phyloP scores from a whole-genome alignment of 2,329 filamentous ascomycete genomes.

The Aspergillus quadrilineatus region DNA sequence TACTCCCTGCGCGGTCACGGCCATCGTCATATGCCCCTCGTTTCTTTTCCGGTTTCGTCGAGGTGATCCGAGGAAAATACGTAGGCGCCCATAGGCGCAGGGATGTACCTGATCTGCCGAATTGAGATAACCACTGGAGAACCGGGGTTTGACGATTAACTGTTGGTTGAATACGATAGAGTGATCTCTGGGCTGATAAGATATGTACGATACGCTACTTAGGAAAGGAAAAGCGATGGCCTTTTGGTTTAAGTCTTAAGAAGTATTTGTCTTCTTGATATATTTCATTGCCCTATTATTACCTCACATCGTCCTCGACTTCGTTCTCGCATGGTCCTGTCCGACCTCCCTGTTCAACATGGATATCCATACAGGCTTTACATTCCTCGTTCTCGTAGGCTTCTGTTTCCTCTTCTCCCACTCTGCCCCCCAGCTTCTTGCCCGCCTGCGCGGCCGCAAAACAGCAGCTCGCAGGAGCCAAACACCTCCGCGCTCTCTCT shows the following conservation, averaged over 20 bases:
- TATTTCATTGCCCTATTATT: background rate
- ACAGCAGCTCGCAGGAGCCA: conserved; percentile 43
- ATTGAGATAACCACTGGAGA: background rate
- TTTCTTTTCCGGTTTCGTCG: conserved; percentile 26
- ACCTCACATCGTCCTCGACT: background rate
- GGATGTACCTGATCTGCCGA: background rate
- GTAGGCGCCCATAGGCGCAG: background rate
- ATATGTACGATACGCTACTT: no score
- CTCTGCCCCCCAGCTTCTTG: conserved; percentile 34
- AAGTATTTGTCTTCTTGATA: no score
- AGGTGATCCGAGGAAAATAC: conserved; percentile 14
- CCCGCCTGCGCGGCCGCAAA: conserved; percentile 42
- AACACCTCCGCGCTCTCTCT: conserved; percentile 56
- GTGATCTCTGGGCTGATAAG: background rate
- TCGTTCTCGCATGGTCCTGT: background rate
- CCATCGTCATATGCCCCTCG: background rate
- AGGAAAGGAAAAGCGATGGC: no score
- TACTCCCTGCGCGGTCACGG: background rate
- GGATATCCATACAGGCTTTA: conserved; percentile 12
- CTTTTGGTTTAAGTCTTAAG: no score
- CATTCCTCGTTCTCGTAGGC: conserved; percentile 18
- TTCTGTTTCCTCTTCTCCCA: conserved; percentile 5
- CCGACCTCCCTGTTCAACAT: background rate
- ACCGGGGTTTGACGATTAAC: background rate
- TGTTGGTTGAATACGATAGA: background rate